Percentiles rank a stretch among this genome's conserved stretches.
These are phyloP conservation scores for Cryptosporidium ubiquitum DNA, from an alignment of 169 alveolate species.

Conservation along the genomic window DNA sequence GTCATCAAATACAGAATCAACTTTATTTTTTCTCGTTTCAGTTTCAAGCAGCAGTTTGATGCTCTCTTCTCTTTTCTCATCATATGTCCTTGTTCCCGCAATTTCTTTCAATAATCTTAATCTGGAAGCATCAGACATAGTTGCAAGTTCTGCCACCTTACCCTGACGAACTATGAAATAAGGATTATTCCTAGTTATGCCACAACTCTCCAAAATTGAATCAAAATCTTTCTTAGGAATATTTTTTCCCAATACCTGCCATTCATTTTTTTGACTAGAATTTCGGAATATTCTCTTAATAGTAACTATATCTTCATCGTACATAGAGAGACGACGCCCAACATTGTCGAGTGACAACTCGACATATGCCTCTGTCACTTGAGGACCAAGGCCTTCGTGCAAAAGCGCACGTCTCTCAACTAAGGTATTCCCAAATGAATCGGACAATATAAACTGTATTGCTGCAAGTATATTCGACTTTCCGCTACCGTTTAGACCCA, in stretches of 20 bases:
- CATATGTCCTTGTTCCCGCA: conserved; percentile 84
- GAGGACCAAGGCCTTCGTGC: conserved; percentile 83
- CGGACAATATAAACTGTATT: conserved; percentile 82
- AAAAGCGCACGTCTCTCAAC: conserved; percentile 81
- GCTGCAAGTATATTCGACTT: conserved; percentile 83
- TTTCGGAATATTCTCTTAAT: conserved; percentile 77
- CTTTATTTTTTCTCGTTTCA: conserved; percentile 77
- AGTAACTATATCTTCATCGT: conserved; percentile 78
- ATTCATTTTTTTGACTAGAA: conserved; percentile 82
- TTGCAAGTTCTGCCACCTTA: conserved; percentile 81
- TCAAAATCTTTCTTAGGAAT: conserved; percentile 82
- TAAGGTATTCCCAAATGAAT: conserved; percentile 77
- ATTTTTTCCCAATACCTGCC: conserved; percentile 81
- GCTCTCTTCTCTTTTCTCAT: conserved; percentile 83
- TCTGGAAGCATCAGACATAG: conserved; percentile 82
- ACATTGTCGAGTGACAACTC: conserved; percentile 83
- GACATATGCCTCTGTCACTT: conserved; percentile 78
- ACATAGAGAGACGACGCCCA: conserved; percentile 82
- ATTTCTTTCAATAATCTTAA: conserved; percentile 82
- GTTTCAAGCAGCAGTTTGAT: conserved; percentile 77
- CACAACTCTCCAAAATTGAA: conserved; percentile 83
- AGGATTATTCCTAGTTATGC: conserved; percentile 84
- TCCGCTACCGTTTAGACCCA: conserved; percentile 86
- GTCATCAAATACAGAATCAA: conserved; percentile 79
- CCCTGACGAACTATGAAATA: conserved; percentile 86